Evolutionary conservation across 2,329 filamentous ascomycete species (phyloP).

Genomic region (Fusarium torulosum): DNA sequence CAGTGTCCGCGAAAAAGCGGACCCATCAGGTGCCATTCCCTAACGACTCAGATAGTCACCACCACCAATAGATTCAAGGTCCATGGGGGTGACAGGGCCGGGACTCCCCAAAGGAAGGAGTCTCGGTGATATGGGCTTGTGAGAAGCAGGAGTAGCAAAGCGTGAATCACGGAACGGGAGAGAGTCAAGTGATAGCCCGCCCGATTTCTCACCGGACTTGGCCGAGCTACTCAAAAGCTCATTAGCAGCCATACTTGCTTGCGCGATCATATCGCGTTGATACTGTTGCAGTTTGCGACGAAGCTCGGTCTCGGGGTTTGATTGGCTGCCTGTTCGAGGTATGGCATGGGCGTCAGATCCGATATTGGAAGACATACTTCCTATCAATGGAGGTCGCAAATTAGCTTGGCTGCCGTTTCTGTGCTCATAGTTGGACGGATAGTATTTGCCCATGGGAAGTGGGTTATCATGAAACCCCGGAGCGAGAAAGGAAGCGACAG

Average conservation of each 20-base stretch:
- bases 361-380: constrained; percentile 49
- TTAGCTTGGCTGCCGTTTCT: constrained; percentile 48
- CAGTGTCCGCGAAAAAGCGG: background rate
- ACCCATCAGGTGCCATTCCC: background rate
- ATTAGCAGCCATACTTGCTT: constrained; percentile 65
- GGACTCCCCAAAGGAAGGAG: constrained; percentile 68
- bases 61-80: constrained; percentile 58
- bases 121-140: constrained; percentile 64
- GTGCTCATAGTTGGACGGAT: constrained; percentile 71
- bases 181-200: constrained; percentile 52
- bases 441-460: constrained; percentile 72
- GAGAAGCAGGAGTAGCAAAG: constrained; percentile 54
- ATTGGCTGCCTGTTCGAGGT: constrained; percentile 20
- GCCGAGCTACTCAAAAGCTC: constrained; percentile 54
- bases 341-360: constrained; percentile 55
- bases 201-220: constrained; percentile 44
- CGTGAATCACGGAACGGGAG: constrained; percentile 55
- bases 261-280: constrained; percentile 71
- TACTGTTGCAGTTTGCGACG: constrained; percentile 68
- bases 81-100: constrained; percentile 72
- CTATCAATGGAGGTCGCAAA: constrained; percentile 44
- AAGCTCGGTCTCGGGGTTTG: constrained; percentile 57
- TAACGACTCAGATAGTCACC: constrained; percentile 54
- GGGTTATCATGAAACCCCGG: constrained; percentile 61
- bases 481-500: constrained; percentile 65